phyloP scores from a whole-genome alignment of 345 rosid species.

The Alliaria petiolata region DNA sequence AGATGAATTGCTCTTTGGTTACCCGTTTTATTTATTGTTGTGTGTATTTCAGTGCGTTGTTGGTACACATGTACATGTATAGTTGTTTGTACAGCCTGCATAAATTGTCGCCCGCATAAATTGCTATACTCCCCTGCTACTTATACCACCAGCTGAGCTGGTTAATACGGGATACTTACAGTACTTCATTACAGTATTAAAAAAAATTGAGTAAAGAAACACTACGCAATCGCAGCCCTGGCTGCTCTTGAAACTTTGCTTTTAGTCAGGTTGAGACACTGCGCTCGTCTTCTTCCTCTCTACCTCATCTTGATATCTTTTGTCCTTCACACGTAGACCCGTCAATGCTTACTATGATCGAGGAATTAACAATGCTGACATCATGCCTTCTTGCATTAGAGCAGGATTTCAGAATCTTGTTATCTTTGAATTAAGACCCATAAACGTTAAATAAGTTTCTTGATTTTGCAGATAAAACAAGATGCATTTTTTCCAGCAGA shows the following conservation, averaged over 20 bases:
- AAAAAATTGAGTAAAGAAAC: not conserved
- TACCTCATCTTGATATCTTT: not conserved
- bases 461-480: constrained; percentile 71
- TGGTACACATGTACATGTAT: not conserved
- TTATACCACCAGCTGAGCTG: not conserved
- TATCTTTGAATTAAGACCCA: not conserved
- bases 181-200: not conserved
- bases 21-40: not conserved
- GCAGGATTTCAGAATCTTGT: not conserved
- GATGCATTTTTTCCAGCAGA: constrained; percentile 97
- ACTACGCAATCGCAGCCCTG: not conserved
- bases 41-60: constrained; percentile 3
- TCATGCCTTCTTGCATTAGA: not conserved
- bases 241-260: not conserved
- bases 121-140: not conserved
- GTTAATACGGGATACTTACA: not conserved
- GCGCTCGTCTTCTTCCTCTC: not conserved
- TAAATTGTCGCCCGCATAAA: not conserved
- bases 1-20: not conserved
- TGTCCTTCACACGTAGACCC: not conserved
- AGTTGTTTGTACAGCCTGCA: not conserved
- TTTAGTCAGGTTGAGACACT: not conserved
- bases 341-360: not conserved
- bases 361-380: not conserved
- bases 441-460: not conserved